Evolutionary conservation across 345 rosid species (phyloP).

Genomic region (Lagerstroemia speciosa): DNA sequence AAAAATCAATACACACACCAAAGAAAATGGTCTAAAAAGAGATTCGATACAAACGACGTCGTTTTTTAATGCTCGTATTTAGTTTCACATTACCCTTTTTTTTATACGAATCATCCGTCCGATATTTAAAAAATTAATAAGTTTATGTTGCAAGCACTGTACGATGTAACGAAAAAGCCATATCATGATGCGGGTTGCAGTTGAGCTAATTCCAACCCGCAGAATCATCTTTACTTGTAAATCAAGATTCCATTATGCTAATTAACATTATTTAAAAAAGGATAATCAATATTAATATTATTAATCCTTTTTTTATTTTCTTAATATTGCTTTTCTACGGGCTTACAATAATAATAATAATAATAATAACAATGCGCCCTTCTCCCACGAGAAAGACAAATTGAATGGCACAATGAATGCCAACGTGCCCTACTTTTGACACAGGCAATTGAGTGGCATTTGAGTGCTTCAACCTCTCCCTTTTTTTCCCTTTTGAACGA

Average conservation of each 20-base stretch:
- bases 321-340: too few species aligned
- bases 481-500: not conserved
- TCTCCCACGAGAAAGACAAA: conserved; percentile 43
- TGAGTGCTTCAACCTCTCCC: conserved; percentile 5
- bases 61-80: too few species aligned
- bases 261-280: too few species aligned
- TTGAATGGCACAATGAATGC: conserved; percentile 35
- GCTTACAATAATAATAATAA: too few species aligned
- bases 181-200: not conserved
- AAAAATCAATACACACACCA: too few species aligned
- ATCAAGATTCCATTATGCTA: conserved; percentile 9
- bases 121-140: too few species aligned
- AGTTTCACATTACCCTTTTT: too few species aligned
- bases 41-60: too few species aligned
- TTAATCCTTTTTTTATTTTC: not conserved
- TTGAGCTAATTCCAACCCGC: conserved; percentile 2
- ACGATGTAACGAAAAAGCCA: not conserved
- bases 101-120: too few species aligned
- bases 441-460: conserved; percentile 30
- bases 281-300: too few species aligned
- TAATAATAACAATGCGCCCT: conserved; percentile 1
- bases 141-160: too few species aligned
- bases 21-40: too few species aligned
- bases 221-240: conserved; percentile 2
- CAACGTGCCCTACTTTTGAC: conserved; percentile 41